Evolutionary conservation across 139 green algal genomes (phyloP), one percentile per base, ranked within the genome.

Genomic region (Chlorella sp.): DNA sequence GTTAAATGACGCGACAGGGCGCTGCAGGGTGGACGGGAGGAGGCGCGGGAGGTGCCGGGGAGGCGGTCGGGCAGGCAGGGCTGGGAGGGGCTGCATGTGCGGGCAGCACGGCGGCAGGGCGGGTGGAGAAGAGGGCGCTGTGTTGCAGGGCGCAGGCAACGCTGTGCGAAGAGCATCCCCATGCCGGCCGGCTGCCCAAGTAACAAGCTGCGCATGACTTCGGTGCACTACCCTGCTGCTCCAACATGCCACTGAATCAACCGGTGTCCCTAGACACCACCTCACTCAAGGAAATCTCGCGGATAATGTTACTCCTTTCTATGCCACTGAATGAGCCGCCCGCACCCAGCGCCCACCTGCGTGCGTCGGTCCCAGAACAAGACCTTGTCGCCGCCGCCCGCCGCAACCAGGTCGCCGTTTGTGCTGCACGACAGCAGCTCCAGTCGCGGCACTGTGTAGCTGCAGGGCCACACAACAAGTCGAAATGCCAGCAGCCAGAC

Each of bases 321-420:
- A n/a, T n/a, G n/a, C n/a, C n/a, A n/a, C n/a, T n/a, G n/a, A n/a
- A 57, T 57, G 7, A 57, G 48, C 48, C 7, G 9, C 48, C 48
- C 48, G 48, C n/a, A 34, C 26, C 1, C 68, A 34, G 11, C 68
- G 26, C 61, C 30, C 61, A 81, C 84, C 84, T 88, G 34, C 15
- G 84, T 92, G 1, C 95, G 91, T 16, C 94, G 84, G 91, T 98
- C 96, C 95, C 96, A 98, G 40, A 98, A 96, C 3, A 96, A n/a
- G 30, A 98, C 73, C 71, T 95, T 91, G 15, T 96, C 95, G 32
- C 94, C 87, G 24, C 89, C 92, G 19, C 96, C 96, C 9, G 92
- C 96, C 16, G 92, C 96, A 36, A 98, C 71, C 37, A 96, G 57
- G 32, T 92, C 88, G 3, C 91, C 93, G 7, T 91, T 88, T 0